phyloP scores from a whole-genome alignment of 345 rosid species.

The Pugionium dolabratum region DNA sequence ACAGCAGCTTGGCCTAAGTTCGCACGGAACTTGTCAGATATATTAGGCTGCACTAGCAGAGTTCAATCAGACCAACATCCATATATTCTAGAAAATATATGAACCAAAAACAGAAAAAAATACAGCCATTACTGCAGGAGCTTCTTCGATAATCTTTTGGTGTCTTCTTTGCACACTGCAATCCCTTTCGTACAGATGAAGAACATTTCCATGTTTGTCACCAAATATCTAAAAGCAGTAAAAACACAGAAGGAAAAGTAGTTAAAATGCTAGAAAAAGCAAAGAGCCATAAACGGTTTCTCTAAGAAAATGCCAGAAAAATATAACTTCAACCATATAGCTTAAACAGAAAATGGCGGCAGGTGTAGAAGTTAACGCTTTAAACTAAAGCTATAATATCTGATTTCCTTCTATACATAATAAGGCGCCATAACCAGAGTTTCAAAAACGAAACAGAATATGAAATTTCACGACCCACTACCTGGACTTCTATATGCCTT shows the following conservation, averaged over 20 bases:
- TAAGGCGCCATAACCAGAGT: conserved; percentile 6
- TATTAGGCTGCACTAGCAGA: conserved; percentile 73
- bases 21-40: conserved; percentile 60
- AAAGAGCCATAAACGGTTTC: conserved; percentile 18
- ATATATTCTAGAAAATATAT: conserved; percentile 18
- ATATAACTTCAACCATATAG: conserved; percentile 2
- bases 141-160: conserved; percentile 98
- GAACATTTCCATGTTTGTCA: conserved; percentile 75
- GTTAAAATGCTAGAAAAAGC: conserved; percentile 18
- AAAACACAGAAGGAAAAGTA: conserved; percentile 16
- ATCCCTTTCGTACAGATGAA: conserved; percentile 88
- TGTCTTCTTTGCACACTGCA: conserved; percentile 97
- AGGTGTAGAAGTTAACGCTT: background rate
- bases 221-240: conserved; percentile 66
- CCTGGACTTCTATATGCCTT: conserved; percentile 97
- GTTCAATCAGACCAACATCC: conserved; percentile 35
- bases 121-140: conserved; percentile 81
- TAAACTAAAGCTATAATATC: background rate
- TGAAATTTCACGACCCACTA: conserved; percentile 28
- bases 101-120: conserved; percentile 34
- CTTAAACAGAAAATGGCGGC: conserved; percentile 1
- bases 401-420: conserved; percentile 6
- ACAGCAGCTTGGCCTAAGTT: conserved; percentile 87
- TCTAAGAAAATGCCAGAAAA: conserved; percentile 1
- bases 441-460: conserved; percentile 16